Conservation (phyloP, 2,329 filamentous ascomycete species). For the Ceratocystiopsis brevicomis region DNA sequence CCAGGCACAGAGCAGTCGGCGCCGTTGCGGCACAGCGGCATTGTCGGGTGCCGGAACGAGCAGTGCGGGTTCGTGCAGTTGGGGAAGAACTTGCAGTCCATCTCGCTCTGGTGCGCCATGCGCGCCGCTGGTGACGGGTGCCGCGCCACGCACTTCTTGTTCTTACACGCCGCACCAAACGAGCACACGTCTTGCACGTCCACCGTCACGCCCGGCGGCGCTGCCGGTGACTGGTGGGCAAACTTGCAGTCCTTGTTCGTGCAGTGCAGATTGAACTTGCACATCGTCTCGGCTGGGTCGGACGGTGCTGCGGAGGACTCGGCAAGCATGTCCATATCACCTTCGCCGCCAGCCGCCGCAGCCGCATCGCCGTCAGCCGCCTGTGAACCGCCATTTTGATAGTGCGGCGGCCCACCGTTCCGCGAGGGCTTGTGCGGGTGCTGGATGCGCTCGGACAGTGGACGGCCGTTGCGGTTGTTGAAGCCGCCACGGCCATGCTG, state of each 20-base stretch:
- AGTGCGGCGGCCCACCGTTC: slow-evolving; percentile 17
- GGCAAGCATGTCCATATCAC: slow-evolving; percentile 40
- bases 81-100: slow-evolving; percentile 80
- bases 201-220: slow-evolving; percentile 55
- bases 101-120: slow-evolving; percentile 58
- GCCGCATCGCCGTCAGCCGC: slow-evolving; percentile 8
- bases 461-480: slow-evolving; percentile 28
- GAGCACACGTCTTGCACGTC: slow-evolving; percentile 66
- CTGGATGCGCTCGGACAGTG: slow-evolving; percentile 59
- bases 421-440: slow-evolving; percentile 31
- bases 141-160: slow-evolving; percentile 76
- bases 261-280: slow-evolving; percentile 79
- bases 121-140: slow-evolving; percentile 82
- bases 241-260: slow-evolving; percentile 80
- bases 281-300: slow-evolving; percentile 49
- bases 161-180: slow-evolving; percentile 86
- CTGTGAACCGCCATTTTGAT: slow-evolving; percentile 7
- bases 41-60: slow-evolving; percentile 71
- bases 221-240: slow-evolving; percentile 84
- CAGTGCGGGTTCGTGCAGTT: slow-evolving; percentile 80
- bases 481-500: slow-evolving; percentile 24
- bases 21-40: slow-evolving; percentile 80
- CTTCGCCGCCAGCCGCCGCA: slow-evolving; percentile 12
- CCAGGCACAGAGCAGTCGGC: slow-evolving; percentile 62
- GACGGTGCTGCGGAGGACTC: slow-evolving; percentile 19